phyloP scores from a whole-genome alignment of 2,329 filamentous ascomycete genomes.

The Fusarium sp. region DNA sequence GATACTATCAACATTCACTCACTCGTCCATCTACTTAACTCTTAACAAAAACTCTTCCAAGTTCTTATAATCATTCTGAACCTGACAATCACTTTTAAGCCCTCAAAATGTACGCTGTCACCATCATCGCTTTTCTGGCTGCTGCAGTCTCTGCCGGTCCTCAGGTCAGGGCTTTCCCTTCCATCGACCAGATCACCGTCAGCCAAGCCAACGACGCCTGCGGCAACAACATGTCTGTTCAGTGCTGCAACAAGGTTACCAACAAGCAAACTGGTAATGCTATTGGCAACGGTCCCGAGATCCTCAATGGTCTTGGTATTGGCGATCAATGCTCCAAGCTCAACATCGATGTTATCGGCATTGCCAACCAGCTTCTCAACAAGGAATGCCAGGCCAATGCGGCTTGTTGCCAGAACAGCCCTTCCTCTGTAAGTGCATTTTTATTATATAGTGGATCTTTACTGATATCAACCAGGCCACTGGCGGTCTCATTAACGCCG shows the following conservation, averaged over 20 bases:
- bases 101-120: conserved; percentile 12
- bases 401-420: conserved; percentile 14
- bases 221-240: conserved; percentile 10
- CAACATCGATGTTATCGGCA: conserved; percentile 1
- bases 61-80: too few relatives aligned
- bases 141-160: conserved; percentile 4
- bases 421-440: background rate
- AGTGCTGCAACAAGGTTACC: conserved; percentile 19
- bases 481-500: conserved; percentile 10
- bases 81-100: background rate
- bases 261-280: conserved; percentile 2
- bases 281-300: conserved; percentile 8
- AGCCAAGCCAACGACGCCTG: conserved; percentile 11
- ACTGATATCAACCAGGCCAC: background rate
- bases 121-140: conserved; percentile 16
- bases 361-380: conserved; percentile 14
- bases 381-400: conserved; percentile 19
- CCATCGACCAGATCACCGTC: conserved; percentile 11
- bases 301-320: conserved; percentile 7
- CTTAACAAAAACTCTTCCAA: too few relatives aligned
- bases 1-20: too few relatives aligned
- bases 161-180: background rate
- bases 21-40: too few relatives aligned
- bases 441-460: fast-evolving
- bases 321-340: conserved; percentile 14